A percentile compares a stretch with the other conserved stretches of the same genome.
Conservation (phyloP, 306 rosid species). For the Sphenostylis stenocarpa region DNA sequence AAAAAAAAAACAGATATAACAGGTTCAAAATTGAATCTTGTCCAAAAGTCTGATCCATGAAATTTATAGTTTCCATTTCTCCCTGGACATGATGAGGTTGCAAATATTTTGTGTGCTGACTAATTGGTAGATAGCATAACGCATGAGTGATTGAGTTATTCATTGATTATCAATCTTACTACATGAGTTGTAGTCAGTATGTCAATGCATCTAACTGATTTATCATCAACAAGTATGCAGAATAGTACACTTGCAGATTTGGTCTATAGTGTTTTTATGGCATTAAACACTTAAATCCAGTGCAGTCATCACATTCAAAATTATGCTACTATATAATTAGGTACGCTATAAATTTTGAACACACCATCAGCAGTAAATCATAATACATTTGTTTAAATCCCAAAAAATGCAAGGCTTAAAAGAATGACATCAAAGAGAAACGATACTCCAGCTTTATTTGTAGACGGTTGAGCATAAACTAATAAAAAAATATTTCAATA, state of each 20-base stretch:
- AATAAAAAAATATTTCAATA: neutral
- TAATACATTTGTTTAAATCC: constrained; percentile 4
- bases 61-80: neutral
- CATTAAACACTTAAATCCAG: neutral
- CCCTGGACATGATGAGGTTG: too few relatives aligned
- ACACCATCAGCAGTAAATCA: neutral
- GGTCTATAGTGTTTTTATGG: neutral
- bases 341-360: neutral
- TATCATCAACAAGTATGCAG: neutral
- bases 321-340: neutral
- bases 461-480: constrained; percentile 20
- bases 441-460: constrained; percentile 19
- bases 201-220: too few relatives aligned
- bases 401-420: constrained; percentile 3
- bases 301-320: neutral
- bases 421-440: constrained; percentile 3
- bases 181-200: too few relatives aligned
- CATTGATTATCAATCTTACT: too few relatives aligned
- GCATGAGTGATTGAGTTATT: neutral
- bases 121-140: too few relatives aligned
- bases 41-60: constrained; percentile 8
- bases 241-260: neutral
- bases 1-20: neutral
- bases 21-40: constrained; percentile 22
- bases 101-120: neutral